These are phyloP conservation scores for Bocquillonia castaneifolia DNA, from an alignment of 441 rosid species.

Conservation along the genomic window DNA sequence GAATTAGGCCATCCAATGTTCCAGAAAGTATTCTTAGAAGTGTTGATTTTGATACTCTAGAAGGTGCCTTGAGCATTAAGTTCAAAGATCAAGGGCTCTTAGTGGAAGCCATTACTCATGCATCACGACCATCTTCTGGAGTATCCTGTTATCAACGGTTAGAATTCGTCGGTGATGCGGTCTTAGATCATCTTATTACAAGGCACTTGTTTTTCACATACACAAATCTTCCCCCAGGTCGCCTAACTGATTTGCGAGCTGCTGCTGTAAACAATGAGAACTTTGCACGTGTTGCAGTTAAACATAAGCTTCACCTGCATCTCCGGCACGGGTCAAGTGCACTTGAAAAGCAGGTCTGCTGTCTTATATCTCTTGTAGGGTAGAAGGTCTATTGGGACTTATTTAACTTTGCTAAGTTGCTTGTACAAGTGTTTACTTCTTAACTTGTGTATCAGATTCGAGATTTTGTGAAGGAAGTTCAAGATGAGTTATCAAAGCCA, in stretches of 20 bases:
- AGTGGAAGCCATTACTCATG: conserved; percentile 95
- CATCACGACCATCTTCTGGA: conserved; percentile 95
- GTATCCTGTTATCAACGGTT: conserved; percentile 92
- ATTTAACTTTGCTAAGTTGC: not conserved
- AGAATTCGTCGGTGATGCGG: conserved; percentile 98
- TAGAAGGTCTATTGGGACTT: not conserved
- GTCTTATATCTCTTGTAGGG: conserved; percentile 4
- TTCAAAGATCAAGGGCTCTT: conserved; percentile 60
- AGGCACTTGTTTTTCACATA: conserved; percentile 88
- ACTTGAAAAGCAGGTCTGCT: conserved; percentile 53
- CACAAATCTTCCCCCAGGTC: conserved; percentile 92
- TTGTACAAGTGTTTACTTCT: not conserved
- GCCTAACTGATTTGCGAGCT: conserved; percentile 96
- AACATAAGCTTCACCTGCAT: conserved; percentile 84
- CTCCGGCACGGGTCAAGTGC: conserved; percentile 98
- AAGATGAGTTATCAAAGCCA: conserved; percentile 72
- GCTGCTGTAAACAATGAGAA: conserved; percentile 99
- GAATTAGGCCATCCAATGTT: conserved; percentile 42
- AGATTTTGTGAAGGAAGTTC: conserved; percentile 91
- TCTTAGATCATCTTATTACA: conserved; percentile 93
- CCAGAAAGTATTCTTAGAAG: conserved; percentile 80
- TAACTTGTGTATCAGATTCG: conserved; percentile 54
- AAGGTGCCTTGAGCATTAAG: conserved; percentile 63
- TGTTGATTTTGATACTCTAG: conserved; percentile 69
- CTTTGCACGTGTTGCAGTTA: conserved; percentile 97